phyloP scores from a whole-genome alignment of 2,329 filamentous ascomycete species.

The Tolypocladium paradoxum region DNA sequence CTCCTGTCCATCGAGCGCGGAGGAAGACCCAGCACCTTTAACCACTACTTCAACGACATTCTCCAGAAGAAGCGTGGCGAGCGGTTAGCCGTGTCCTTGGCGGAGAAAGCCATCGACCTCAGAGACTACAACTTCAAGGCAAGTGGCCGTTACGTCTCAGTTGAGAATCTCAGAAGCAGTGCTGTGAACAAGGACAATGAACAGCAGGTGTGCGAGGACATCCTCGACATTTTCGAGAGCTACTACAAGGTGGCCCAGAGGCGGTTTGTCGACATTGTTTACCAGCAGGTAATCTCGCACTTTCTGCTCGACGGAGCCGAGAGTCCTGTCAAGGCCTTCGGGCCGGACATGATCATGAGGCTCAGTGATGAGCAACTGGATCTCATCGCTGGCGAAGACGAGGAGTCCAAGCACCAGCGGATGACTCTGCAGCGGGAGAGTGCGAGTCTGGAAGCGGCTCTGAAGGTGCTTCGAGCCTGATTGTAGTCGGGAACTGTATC shows the following conservation, averaged over 20 bases:
- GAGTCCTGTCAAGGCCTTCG: constrained; percentile 43
- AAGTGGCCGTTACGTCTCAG: neutral
- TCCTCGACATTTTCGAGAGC: constrained; percentile 48
- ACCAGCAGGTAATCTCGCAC: constrained; percentile 44
- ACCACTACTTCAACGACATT: constrained; percentile 38
- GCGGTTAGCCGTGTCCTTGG: neutral
- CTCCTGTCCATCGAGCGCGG: constrained; percentile 40
- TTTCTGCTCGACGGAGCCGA: constrained; percentile 37
- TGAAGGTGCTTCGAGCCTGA: constrained; percentile 11
- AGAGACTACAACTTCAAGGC: neutral
- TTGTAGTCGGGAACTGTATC: too few relatives aligned
- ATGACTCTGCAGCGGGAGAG: constrained; percentile 33
- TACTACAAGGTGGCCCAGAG: constrained; percentile 53
- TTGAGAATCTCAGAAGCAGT: neutral
- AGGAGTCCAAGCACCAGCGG: constrained; percentile 26
- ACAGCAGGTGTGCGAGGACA: constrained; percentile 32
- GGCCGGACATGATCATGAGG: constrained; percentile 34
- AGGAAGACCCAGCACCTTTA: constrained; percentile 35
- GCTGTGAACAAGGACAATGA: constrained; percentile 15
- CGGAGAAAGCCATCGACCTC: neutral
- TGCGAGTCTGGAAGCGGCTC: constrained; percentile 27
- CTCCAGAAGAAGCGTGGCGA: constrained; percentile 15
- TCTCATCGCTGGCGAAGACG: constrained; percentile 48
- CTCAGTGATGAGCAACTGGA: constrained; percentile 39
- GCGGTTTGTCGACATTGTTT: constrained; percentile 53